Conservation (phyloP, 1,284 basidiomycete genomes). For the Malassezia globosa region DNA sequence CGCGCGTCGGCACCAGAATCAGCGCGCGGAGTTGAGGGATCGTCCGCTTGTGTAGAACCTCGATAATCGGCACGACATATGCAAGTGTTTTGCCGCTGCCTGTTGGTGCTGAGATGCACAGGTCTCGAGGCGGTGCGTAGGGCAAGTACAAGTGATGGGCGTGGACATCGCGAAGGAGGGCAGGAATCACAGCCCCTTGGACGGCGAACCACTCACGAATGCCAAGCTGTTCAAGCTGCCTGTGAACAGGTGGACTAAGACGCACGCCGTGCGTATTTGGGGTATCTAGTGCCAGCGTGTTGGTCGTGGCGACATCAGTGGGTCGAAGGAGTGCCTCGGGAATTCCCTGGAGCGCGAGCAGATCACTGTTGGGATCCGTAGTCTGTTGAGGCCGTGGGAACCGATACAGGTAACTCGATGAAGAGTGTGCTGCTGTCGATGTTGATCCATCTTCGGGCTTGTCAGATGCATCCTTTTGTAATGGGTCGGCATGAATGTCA, state of each 20-base stretch:
- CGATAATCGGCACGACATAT: conserved; percentile 81
- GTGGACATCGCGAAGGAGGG: conserved; percentile 54
- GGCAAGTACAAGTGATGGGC: conserved; percentile 57
- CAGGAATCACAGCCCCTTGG: conserved; percentile 67
- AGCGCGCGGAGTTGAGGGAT: conserved; percentile 65
- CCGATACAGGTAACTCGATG: conserved; percentile 8
- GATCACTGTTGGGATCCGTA: conserved; percentile 17
- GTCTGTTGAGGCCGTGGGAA: conserved; percentile 16
- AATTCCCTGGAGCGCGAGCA: conserved; percentile 33
- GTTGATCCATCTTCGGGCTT: not conserved
- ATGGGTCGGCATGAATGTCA: not conserved
- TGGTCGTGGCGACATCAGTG: conserved; percentile 24
- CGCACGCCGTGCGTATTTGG: conserved; percentile 18
- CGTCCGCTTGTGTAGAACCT: conserved; percentile 48
- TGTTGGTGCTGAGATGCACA: conserved; percentile 93
- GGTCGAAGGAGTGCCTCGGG: conserved; percentile 29
- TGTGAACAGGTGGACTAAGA: conserved; percentile 22
- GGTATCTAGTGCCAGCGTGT: conserved; percentile 18
- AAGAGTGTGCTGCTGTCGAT: not conserved
- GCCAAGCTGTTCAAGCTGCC: conserved; percentile 27
- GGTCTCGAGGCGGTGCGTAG: conserved; percentile 62
- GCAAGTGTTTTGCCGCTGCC: conserved; percentile 94
- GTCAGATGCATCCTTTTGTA: not conserved
- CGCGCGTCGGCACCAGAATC: conserved; percentile 82
- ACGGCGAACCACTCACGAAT: conserved; percentile 53